Evolutionary conservation across 305 asterid genomes (phyloP), one percentile per base, ranked within the genome.

Genomic region (Fraxinus platypoda): DNA sequence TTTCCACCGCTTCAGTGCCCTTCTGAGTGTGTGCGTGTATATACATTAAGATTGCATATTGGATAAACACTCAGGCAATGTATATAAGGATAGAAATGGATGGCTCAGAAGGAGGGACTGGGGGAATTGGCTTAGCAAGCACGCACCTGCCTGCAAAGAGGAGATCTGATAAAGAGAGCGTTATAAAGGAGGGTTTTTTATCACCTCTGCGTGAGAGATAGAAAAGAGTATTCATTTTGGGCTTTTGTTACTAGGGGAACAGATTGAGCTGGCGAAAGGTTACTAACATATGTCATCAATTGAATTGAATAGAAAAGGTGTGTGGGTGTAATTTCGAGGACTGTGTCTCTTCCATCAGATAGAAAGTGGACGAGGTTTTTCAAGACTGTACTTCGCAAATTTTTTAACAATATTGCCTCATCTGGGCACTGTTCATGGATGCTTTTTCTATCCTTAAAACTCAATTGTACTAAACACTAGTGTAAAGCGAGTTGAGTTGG

Each of bases 91-190:
- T 66, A 77, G 30, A 74, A 33, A 28, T 8, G 21, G 41, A 46
- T 62, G 75, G 76, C 80, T 76, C 71, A 84, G 76, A 76, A 66
- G n/a, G 34, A 74, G 66, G 59, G 73, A 68, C 35, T 57, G 25
- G 7, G 57, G 74, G 76, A 75, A 80, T 31, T 9, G 72, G 72
- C 74, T 84, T 77, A 80, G 33, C 84, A 23, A 80, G 84, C 87
- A 80, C 87, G 77, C 84, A 80, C 78, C 87, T 84, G 84, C 78
- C 87, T 80, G 84, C 82, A 52, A 38, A 62, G 83, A 33, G 73
- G 84, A 80, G 84, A 84, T 84, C 87, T 84, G 87, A 74, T 80
- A 38, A 46, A 46, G 83, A 80, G 78, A 75, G 80, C 83, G 84
- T 80, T 64, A 82, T 75, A 80, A 83, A 80, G 81, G 79, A 78